Base-by-base conservation (phyloP, 176 grass and related monocot species). In the Rhynchospora pubera region DNA sequence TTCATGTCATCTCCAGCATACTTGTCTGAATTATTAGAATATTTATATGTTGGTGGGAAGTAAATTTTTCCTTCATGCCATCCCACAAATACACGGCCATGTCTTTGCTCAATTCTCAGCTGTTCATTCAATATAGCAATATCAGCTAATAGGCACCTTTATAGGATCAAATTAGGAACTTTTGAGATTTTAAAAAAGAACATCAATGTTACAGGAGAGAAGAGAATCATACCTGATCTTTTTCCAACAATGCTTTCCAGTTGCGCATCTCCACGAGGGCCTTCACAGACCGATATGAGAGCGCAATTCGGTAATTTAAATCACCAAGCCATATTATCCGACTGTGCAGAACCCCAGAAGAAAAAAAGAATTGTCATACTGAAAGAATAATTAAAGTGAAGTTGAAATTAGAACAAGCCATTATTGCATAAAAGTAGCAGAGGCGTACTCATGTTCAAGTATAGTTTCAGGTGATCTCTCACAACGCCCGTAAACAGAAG, bases 241-340 rank as follows among this genome's bases (percentile, higher is more conserved):
- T 98, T 85, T 98, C 95, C 65, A 98, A 82, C 82, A 98, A 83
- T 58, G 92, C 89, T 94, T 98, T 98, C 95, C 95, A 98, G 67
- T 91, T 98, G 74, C 92, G 90, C 95, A 98, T 98, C 85, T 98
- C 95, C 23, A 98, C 95, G 0, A 98, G 95, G 60, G 95, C 95
- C 89, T 98, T 98, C 46, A 93, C 95, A 59, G 89, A 91, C 18
- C 95, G 90, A 82, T 98, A 98, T 2, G 92, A 98, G 86, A 98
- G 95, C 1, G 95, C 92, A 9, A 98, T 94, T 64, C 95, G 88
- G 92, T 98, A 98, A 85, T 98, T 98, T 79, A 98, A 87, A 87
- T 98, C 95, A 56, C 95, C 95, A 26, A 98, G 90, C 95, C 95
- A 98, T 83, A 98, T 93, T 85, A 98, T 77, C 67, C 92, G 92